Evolutionary conservation across 2,329 filamentous ascomycete genomes (phyloP), one percentile per base, ranked within the genome.

Genomic region (Aspergillus luchuensis): DNA sequence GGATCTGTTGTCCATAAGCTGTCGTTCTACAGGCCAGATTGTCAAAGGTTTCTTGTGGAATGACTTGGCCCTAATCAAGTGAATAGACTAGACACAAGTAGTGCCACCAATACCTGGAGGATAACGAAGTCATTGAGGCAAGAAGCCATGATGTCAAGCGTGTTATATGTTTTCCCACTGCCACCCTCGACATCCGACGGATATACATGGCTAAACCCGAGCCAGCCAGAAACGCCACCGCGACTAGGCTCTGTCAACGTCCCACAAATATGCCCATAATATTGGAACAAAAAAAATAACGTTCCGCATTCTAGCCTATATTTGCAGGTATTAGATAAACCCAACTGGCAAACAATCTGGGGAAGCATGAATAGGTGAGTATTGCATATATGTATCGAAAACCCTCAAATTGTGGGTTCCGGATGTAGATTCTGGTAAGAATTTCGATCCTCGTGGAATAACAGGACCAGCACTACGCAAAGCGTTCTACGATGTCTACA

Each of bases 201-300:
- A 56, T 33, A 17, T 47, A 45, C 30, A 33, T 56, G 53, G 25
- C 17, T 56, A 56, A 8, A 56, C 5, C 53, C 53, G 53, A 56
- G 19, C 41, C 28, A 47, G 25, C n/a, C 33, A 36, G 11, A 36
- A 13, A 36, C 33, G 33, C 33, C 33, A 36, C 33, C 11, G 33
- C 2, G 11, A 36, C 33, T 36, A 36, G 33, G 11, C 11, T 36
- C 2, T 36, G 10, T 6, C 41, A 11, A 30, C 8, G 41, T 45
- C 41, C 41, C 41, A 45, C 19, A 45, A 23, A 13, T 21, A 10
- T 11, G 2, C 41, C 19, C 2, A 45, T 23, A 23, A 23, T 45
- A 6, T 36, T 5, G 33, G 11, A 15, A 36, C 33, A 23, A 45
- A 10, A 15, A 15, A 23, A 21, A 21, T 13, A 19, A 45, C 19